Evolutionary conservation across 345 rosid genomes (phyloP).

Genomic region (Eucalyptus cladocalyx): DNA sequence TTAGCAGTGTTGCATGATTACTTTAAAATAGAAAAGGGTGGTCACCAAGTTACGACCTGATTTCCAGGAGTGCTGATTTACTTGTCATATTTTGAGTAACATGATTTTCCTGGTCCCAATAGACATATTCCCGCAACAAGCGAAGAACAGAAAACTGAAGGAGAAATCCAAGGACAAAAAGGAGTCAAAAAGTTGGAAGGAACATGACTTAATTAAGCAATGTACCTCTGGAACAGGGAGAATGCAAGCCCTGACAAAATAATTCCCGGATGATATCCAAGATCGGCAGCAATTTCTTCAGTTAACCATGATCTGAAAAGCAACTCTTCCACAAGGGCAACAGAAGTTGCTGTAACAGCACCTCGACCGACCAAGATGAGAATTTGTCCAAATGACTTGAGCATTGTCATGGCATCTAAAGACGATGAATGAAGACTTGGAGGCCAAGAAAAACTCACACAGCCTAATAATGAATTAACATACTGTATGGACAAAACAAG

Average conservation of each 20-base stretch:
- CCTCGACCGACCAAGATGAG: conserved; percentile 39
- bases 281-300: conserved; percentile 64
- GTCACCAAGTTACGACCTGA: background rate
- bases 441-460: conserved; percentile 53
- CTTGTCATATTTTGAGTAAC: background rate
- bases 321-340: conserved; percentile 77
- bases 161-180: background rate
- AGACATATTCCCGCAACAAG: background rate
- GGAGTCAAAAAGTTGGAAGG: background rate
- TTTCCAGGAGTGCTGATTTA: background rate
- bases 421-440: conserved; percentile 34
- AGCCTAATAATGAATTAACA: conserved; percentile 50
- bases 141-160: background rate
- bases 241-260: conserved; percentile 67
- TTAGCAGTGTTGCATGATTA: background rate
- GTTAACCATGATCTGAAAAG: conserved; percentile 86
- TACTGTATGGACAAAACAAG: conserved; percentile 56
- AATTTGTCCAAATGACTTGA: conserved; percentile 31
- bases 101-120: background rate
- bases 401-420: conserved; percentile 20
- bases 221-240: conserved; percentile 72
- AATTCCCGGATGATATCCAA: conserved; percentile 65
- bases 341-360: conserved; percentile 42
- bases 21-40: background rate
- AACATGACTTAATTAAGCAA: background rate